Base-by-base conservation (phyloP, 2,329 filamentous ascomycete species). In the Talaromyces funiculosus region DNA sequence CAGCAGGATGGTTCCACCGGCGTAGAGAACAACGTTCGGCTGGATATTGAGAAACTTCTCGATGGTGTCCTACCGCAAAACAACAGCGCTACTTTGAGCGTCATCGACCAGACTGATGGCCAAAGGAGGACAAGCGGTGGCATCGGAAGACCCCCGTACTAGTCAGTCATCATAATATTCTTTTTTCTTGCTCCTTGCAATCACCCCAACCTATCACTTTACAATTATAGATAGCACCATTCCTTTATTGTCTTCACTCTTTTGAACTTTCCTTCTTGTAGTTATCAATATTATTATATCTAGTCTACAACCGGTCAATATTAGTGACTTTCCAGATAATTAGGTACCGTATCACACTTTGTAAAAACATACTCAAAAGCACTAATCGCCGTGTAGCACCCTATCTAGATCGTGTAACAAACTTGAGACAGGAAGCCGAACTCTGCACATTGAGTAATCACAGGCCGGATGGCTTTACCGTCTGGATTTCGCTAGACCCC, bases 21-120 rank as follows among this genome's bases (percentile, higher is more conserved):
- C 22, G 16, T 35, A 20, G 37, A 45, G 26, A 45, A 38, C 31
- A 43, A 20, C 43, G 38, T 43, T 26, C 42, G 70, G 31, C 70
- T 70, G 51, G 69, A 77, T 38, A 63, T 77, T 33, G 68, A 71
- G 38, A 73, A 72, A 40, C 68, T 77, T 10, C 62, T 78, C 38
- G 69, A 75, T 47, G 71, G 72, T 0, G 73, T 76, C 62, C 63
- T 75, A 18, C 70, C 69, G 12, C 67, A 69, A 16, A 61, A 66
- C 26, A 62, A 68, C 24, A 62, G 59, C 20, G 62, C 65, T 24
- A 43, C 40, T 18, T 38, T 31, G 31, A 49, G 16, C 16, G 45
- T 31, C 8, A 3, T 51, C 26, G 57, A 53, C 20, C 31, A 40
- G n/a, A 47, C 26, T 9, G n/a, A 22, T 3, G 45, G 26, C 20